phyloP scores from a whole-genome alignment of 805 yeast species.

The Starmera pachycereana region DNA sequence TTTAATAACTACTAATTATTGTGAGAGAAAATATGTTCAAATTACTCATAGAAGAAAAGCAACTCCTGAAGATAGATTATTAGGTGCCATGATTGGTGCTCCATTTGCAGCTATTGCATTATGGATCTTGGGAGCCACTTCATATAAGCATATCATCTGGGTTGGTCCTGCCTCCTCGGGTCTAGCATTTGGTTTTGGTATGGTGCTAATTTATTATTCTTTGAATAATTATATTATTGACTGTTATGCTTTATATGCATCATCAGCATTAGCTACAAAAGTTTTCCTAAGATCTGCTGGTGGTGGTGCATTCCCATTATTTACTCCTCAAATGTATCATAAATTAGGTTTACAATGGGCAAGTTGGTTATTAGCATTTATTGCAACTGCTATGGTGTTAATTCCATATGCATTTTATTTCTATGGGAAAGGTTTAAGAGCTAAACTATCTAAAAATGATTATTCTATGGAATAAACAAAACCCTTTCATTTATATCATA shows the following conservation, averaged over 20 bases:
- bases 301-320: slow-evolving; percentile 80
- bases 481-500: too few species aligned
- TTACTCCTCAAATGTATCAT: slow-evolving; percentile 73
- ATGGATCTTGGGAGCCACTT: slow-evolving; percentile 74
- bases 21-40: slow-evolving; percentile 52
- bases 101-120: slow-evolving; percentile 76
- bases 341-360: slow-evolving; percentile 75
- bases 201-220: slow-evolving; percentile 68
- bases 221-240: slow-evolving; percentile 82
- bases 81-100: slow-evolving; percentile 77
- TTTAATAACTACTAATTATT: slow-evolving; percentile 57
- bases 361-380: slow-evolving; percentile 65
- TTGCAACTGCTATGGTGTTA: slow-evolving; percentile 64
- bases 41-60: slow-evolving; percentile 46
- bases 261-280: slow-evolving; percentile 73
- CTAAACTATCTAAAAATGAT: slow-evolving; percentile 56
- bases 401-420: slow-evolving; percentile 65
- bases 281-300: slow-evolving; percentile 74
- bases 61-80: slow-evolving; percentile 68
- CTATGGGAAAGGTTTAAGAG: slow-evolving; percentile 56
- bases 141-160: slow-evolving; percentile 63
- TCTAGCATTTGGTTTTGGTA: slow-evolving; percentile 67
- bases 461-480: slow-evolving; percentile 27
- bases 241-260: slow-evolving; percentile 75
- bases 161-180: slow-evolving; percentile 76